Percentiles rank a stretch among this genome's conserved stretches.
Evolutionary conservation across 1,139 yeast genomes (phyloP).

Genomic region (Yamadazyma dushanensis): DNA sequence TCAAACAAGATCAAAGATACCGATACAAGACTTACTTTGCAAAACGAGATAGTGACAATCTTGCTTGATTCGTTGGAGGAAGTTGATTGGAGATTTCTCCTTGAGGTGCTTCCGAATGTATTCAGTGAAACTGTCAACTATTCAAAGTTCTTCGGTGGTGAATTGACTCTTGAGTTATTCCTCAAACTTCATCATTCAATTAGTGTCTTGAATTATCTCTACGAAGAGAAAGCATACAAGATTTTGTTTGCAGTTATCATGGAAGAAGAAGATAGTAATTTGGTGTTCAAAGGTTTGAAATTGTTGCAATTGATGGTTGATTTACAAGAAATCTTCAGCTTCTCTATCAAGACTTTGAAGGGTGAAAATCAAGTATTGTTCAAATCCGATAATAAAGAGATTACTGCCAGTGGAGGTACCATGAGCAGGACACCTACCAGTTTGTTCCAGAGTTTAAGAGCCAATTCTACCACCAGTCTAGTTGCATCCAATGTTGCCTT

Average conservation of each 20-base stretch:
- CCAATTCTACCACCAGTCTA: slow-evolving; percentile 4
- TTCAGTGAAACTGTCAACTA: slow-evolving; percentile 38
- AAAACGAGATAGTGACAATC: slow-evolving; percentile 51
- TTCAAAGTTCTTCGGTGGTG: slow-evolving; percentile 45
- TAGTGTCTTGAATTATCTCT: slow-evolving; percentile 60
- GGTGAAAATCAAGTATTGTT: not conserved
- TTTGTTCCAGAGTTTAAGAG: not conserved
- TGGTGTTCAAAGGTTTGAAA: slow-evolving; percentile 32
- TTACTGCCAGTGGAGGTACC: not conserved
- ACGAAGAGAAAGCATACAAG: slow-evolving; percentile 56
- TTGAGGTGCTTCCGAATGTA: slow-evolving; percentile 36
- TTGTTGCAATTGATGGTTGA: slow-evolving; percentile 52
- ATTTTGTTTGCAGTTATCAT: slow-evolving; percentile 54
- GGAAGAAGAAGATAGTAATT: slow-evolving; percentile 52
- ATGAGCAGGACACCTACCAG: not conserved
- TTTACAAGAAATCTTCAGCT: slow-evolving; percentile 46
- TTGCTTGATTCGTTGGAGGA: slow-evolving; percentile 54
- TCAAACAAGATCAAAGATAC: slow-evolving; percentile 27
- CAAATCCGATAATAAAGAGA: not conserved
- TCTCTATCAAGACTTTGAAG: slow-evolving; percentile 28
- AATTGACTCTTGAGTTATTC: slow-evolving; percentile 29
- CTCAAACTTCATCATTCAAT: slow-evolving; percentile 68
- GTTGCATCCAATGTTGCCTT: not conserved
- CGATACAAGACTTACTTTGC: slow-evolving; percentile 48
- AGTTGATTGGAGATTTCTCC: slow-evolving; percentile 63